A percentile compares a stretch with the other conserved stretches of the same genome.
Conservation (phyloP, 495 filamentous ascomycete genomes). For the Arthonia radiata region DNA sequence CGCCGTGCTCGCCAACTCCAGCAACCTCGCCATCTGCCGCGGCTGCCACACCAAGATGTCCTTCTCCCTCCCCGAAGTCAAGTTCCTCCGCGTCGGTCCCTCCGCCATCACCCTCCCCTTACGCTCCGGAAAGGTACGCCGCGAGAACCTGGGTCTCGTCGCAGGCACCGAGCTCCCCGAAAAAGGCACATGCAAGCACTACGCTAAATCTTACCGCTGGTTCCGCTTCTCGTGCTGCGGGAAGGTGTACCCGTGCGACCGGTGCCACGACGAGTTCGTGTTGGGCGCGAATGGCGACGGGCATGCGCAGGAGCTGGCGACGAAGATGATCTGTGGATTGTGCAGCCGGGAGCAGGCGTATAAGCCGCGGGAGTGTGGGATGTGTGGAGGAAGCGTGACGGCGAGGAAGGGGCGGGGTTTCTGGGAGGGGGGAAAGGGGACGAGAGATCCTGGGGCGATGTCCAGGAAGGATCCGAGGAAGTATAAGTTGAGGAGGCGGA, state of each 20-base stretch:
- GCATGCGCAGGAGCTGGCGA: conserved; percentile 1
- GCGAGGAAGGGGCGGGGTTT: conserved; percentile 49
- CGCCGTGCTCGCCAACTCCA: conserved; percentile 49
- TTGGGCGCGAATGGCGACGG: conserved; percentile 27
- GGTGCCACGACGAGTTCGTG: conserved; percentile 60
- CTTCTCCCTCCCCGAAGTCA: conserved; percentile 57
- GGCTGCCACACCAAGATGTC: conserved; percentile 63
- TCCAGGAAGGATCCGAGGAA: too few relatives aligned
- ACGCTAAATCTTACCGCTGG: conserved; percentile 62
- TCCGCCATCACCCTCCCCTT: conserved; percentile 11
- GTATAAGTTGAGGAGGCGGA: too few relatives aligned
- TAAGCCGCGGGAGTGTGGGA: conserved; percentile 49
- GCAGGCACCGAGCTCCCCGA: conserved; percentile 56
- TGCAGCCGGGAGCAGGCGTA: conserved; percentile 63
- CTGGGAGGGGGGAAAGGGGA: conserved; percentile 87
- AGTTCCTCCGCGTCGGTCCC: conserved; percentile 47
- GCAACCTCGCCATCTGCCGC: conserved; percentile 54
- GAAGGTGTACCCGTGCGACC: conserved; percentile 58
- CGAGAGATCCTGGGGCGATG: too few relatives aligned
- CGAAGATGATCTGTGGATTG: conserved; percentile 22
- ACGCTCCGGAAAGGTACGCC: conserved; percentile 7
- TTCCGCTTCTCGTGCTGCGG: conserved; percentile 45
- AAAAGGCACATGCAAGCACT: conserved; percentile 54
- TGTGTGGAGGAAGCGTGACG: conserved; percentile 52
- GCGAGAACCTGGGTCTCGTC: conserved; percentile 53